Evolutionary conservation across 83 land plant species (phyloP).

Genomic region (Picea mariana): DNA sequence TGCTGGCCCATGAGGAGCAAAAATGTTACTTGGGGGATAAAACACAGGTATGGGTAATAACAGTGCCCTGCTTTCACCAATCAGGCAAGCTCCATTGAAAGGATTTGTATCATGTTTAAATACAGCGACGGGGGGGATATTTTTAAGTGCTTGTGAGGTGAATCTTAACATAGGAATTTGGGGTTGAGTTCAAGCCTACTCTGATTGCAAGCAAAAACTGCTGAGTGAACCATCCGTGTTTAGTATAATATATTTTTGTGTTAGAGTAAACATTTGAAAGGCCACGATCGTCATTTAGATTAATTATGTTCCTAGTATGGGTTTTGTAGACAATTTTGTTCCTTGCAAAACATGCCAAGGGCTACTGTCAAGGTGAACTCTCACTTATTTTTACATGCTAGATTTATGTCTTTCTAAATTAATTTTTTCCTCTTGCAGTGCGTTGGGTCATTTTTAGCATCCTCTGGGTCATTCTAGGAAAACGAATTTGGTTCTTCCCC

Average conservation of each 20-base stretch:
- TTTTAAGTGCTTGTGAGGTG: no score
- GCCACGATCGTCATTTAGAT: background rate
- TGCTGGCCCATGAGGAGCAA: no score
- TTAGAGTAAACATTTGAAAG: background rate
- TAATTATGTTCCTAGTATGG: background rate
- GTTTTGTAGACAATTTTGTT: background rate
- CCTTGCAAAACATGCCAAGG: background rate
- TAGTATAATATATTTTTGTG: background rate
- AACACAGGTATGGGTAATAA: no score
- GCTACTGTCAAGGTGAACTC: background rate
- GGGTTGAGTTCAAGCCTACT: no score
- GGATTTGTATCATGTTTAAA: no score
- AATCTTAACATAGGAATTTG: no score
- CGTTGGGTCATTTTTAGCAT: slow-evolving; percentile 74
- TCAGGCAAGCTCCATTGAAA: no score
- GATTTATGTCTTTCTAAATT: background rate
- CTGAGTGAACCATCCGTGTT: background rate
- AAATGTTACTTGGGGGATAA: no score
- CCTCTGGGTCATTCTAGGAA: slow-evolving; percentile 79
- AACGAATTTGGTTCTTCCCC: slow-evolving; percentile 97
- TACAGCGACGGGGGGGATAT: no score
- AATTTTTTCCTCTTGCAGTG: slow-evolving; percentile 48
- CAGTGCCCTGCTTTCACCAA: no score
- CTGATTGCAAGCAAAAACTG: background rate
- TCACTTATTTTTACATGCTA: background rate